Evolutionary conservation across 2,329 filamentous ascomycete genomes (phyloP).

Genomic region (Aspergillus hiratsukae): DNA sequence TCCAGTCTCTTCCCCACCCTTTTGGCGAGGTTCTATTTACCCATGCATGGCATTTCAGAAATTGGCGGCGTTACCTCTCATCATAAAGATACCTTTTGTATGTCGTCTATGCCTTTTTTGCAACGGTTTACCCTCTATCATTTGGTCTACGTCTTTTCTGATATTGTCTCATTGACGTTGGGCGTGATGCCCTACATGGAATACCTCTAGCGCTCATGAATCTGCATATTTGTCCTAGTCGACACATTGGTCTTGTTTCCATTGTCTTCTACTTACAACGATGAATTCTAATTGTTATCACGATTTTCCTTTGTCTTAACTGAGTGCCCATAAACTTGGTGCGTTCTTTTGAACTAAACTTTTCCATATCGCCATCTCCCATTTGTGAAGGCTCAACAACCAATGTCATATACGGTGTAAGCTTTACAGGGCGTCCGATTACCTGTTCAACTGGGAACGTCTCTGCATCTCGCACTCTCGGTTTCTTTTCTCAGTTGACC

Average conservation of each 20-base stretch:
- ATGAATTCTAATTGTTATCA: background rate
- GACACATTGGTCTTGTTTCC: conserved; percentile 1
- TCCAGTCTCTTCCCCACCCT: conserved; percentile 19
- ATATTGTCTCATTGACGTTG: conserved; percentile 15
- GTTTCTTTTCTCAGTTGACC: background rate
- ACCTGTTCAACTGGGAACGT: background rate
- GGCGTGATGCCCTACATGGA: conserved; percentile 13
- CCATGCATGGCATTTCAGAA: conserved; percentile 35
- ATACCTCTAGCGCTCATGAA: conserved; percentile 21
- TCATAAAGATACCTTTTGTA: conserved; percentile 37
- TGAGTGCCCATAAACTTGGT: background rate
- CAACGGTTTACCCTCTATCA: conserved; percentile 8
- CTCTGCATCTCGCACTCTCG: background rate
- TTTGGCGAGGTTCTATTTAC: conserved; percentile 23
- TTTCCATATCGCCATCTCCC: background rate
- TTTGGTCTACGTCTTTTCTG: conserved; percentile 6
- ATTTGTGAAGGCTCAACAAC: background rate
- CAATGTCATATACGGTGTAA: background rate
- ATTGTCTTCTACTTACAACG: background rate
- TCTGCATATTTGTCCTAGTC: conserved; percentile 9
- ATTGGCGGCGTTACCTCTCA: conserved; percentile 34
- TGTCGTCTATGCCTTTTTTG: conserved; percentile 19
- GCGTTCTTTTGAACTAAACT: background rate
- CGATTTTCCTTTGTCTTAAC: background rate
- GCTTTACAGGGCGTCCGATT: background rate